Conservation (phyloP, 2,329 filamentous ascomycete species). For the Ascochyta pisi region DNA sequence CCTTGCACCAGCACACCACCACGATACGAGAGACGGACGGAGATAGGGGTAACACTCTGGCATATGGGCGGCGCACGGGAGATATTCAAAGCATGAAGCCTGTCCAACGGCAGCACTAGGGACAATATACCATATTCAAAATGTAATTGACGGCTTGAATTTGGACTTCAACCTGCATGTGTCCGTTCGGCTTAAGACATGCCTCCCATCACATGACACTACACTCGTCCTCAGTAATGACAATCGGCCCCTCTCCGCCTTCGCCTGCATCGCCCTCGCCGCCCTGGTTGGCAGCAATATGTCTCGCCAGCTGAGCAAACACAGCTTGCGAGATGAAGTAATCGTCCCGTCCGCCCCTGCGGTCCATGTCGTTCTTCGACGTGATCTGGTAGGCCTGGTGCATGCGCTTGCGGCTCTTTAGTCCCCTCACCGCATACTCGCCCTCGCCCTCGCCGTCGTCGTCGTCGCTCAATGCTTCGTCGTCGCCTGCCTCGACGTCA, state of each 20-base stretch:
- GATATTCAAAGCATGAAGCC: neutral
- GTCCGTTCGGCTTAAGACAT: too few relatives aligned
- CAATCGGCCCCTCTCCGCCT: conserved; percentile 30
- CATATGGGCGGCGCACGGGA: conserved; percentile 17
- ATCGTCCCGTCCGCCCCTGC: conserved; percentile 64
- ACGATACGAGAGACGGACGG: neutral
- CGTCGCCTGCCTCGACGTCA: conserved; percentile 9
- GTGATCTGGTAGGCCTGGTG: conserved; percentile 67
- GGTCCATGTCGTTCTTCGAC: conserved; percentile 66
- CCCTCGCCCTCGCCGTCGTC: conserved; percentile 30
- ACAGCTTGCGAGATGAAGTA: conserved; percentile 59
- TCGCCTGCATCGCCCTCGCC: conserved; percentile 25
- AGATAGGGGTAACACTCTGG: conserved; percentile 13
- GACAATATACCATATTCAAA: conserved; percentile 10
- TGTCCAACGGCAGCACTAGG: conserved; percentile 5
- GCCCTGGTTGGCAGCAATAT: conserved; percentile 36
- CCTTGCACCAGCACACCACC: neutral
- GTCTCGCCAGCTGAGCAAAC: conserved; percentile 47
- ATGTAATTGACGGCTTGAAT: conserved; percentile 1
- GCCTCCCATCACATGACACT: conserved; percentile 31
- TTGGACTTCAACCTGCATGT: too few relatives aligned
- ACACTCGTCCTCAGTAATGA: conserved; percentile 44
- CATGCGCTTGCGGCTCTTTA: conserved; percentile 65
- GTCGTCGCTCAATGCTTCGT: conserved; percentile 34
- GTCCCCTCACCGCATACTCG: conserved; percentile 53